These are phyloP conservation scores for Claviceps purpurea DNA, from an alignment of 2,329 filamentous ascomycete species.

Conservation along the genomic window DNA sequence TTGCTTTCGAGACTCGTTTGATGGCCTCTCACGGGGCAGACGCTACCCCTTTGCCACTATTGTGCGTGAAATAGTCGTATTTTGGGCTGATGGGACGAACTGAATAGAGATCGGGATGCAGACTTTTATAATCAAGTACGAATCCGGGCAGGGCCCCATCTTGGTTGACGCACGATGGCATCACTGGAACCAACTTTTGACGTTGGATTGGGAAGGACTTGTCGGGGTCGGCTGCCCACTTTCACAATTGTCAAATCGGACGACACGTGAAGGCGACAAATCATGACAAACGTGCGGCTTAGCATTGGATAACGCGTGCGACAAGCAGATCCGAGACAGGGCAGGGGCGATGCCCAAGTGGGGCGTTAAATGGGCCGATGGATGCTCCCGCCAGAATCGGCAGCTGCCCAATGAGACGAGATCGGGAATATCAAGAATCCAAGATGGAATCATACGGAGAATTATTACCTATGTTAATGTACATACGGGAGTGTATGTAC, in stretches of 20 bases:
- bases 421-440: neutral
- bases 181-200: neutral
- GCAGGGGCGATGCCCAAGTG: neutral
- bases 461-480: too few relatives aligned
- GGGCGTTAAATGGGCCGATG: constrained; percentile 1
- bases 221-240: neutral
- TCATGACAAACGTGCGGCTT: constrained; percentile 18
- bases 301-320: constrained; percentile 13
- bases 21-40: neutral
- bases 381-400: neutral
- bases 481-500: too few relatives aligned
- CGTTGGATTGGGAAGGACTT: neutral
- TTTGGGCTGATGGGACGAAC: too few relatives aligned
- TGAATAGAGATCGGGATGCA: too few relatives aligned
- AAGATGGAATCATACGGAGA: too few relatives aligned
- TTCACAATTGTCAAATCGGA: neutral
- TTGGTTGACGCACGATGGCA: too few relatives aligned
- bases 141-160: too few relatives aligned
- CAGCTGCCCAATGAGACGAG: neutral
- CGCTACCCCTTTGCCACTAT: neutral
- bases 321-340: neutral
- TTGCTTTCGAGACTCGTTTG: neutral
- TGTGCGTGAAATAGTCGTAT: too few relatives aligned
- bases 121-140: too few relatives aligned
- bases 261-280: constrained; percentile 1